phyloP scores from a whole-genome alignment of 371 early-diverging fungal species.

The Haplosporangium sp. region DNA sequence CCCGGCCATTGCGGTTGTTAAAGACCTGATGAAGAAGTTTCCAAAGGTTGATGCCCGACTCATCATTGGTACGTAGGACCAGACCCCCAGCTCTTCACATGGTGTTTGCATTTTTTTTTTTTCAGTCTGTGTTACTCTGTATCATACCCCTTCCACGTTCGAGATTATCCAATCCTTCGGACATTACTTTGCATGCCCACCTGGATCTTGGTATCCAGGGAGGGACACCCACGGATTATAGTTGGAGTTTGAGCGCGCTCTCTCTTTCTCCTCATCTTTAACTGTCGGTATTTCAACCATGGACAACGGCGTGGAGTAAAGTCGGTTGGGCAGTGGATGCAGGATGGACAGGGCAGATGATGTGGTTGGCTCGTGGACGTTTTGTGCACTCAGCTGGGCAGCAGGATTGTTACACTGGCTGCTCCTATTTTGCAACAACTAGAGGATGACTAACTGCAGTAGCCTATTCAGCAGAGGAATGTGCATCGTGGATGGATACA shows the following conservation, averaged over 20 bases:
- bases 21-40: slow-evolving; percentile 72
- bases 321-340: slow-evolving; percentile 6
- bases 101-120: slow-evolving; percentile 66
- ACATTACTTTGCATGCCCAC: slow-evolving; percentile 9
- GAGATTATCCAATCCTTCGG: slow-evolving; percentile 17
- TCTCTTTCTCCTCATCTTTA: slow-evolving; percentile 4
- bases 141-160: not conserved
- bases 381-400: not conserved
- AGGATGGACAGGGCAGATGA: slow-evolving; percentile 4
- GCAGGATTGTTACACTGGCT: no score
- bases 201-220: slow-evolving; percentile 5
- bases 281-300: slow-evolving; percentile 1
- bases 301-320: not conserved
- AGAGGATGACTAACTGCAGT: not conserved
- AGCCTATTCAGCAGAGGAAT: no score
- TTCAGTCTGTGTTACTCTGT: not conserved
- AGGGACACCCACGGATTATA: not conserved
- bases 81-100: not conserved
- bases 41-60: slow-evolving; percentile 80
- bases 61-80: slow-evolving; percentile 70
- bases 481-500: no score
- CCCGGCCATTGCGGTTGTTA: slow-evolving; percentile 79
- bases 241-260: not conserved
- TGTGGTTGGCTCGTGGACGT: slow-evolving; percentile 11
- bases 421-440: not conserved